Percentiles rank a stretch among this genome's conserved stretches.
Evolutionary conservation across 768 basidiomycete genomes (phyloP).

Genomic region (Mycena filopes): DNA sequence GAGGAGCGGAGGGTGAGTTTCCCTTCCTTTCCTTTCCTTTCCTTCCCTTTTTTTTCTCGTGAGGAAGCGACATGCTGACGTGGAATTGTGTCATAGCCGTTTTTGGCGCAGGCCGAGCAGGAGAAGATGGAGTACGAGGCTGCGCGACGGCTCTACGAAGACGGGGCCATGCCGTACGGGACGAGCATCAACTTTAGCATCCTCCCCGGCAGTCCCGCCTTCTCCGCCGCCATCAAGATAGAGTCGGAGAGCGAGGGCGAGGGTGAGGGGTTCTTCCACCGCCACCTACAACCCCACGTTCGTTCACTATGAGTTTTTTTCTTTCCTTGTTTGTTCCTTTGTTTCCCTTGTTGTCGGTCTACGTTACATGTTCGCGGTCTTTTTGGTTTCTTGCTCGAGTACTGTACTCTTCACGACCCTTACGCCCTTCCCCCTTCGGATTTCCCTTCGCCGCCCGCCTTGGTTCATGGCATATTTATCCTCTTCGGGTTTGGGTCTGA

Average conservation of each 20-base stretch:
- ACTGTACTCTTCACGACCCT: constrained; percentile 47
- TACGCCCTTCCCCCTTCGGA: constrained; percentile 36
- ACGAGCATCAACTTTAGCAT: constrained; percentile 88
- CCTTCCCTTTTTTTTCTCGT: constrained; percentile 27
- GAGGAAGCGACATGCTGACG: constrained; percentile 18
- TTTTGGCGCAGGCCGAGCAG: constrained; percentile 91
- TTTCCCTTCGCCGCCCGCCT: constrained; percentile 27
- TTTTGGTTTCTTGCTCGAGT: no score
- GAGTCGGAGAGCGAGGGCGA: constrained; percentile 81
- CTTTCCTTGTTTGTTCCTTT: constrained; percentile 6
- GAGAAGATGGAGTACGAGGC: constrained; percentile 95
- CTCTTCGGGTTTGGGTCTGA: constrained; percentile 38
- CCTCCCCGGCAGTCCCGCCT: constrained; percentile 73
- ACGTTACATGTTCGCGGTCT: no score
- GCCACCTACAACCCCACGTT: constrained; percentile 43
- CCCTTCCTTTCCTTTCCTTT: constrained; percentile 26
- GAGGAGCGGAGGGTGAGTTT: constrained; percentile 86
- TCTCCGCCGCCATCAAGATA: constrained; percentile 68
- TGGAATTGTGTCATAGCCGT: constrained; percentile 83
- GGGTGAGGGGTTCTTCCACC: constrained; percentile 35
- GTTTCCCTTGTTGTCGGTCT: no score
- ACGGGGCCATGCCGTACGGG: constrained; percentile 74
- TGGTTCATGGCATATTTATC: constrained; percentile 43
- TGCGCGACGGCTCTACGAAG: constrained; percentile 87
- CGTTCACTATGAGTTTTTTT: not conserved